Evolutionary conservation across 345 rosid genomes (phyloP).

Genomic region (Geranium rotundifolium): DNA sequence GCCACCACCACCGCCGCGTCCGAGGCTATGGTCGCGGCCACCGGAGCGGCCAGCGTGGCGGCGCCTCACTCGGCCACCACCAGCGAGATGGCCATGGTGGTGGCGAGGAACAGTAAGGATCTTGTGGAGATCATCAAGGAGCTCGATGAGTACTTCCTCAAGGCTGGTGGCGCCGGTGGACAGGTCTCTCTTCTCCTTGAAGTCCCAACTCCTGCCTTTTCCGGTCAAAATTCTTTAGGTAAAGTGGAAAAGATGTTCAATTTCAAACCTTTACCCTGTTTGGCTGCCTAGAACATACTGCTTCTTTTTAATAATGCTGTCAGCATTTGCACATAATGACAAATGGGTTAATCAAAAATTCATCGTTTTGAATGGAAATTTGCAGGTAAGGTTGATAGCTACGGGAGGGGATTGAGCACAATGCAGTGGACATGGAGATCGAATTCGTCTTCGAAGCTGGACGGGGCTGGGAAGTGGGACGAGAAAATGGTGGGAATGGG

Average conservation of each 20-base stretch:
- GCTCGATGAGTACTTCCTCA: constrained; percentile 80
- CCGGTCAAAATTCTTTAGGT: constrained; percentile 53
- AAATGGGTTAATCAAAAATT: too few species aligned
- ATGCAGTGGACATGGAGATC: constrained; percentile 65
- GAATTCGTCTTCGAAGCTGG: constrained; percentile 34
- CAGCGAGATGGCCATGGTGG: constrained; percentile 69
- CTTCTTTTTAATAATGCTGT: too few species aligned
- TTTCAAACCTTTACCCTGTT: too few species aligned
- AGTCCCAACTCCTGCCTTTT: constrained; percentile 38
- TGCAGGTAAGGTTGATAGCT: constrained; percentile 43
- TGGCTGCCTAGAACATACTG: too few species aligned
- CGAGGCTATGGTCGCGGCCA: constrained; percentile 24
- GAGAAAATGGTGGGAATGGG: constrained; percentile 12
- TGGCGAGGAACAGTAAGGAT: constrained; percentile 70
- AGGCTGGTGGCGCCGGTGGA: constrained; percentile 67
- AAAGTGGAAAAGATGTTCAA: too few species aligned
- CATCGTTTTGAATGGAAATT: constrained; percentile 3
- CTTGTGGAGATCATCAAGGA: constrained; percentile 77
- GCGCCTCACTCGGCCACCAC: constrained; percentile 49
- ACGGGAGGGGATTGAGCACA: constrained; percentile 48
- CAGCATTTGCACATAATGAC: too few species aligned
- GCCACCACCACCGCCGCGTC: constrained; percentile 22
- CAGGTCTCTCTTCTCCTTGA: constrained; percentile 60
- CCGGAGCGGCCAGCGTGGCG: constrained; percentile 6
- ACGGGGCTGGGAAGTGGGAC: constrained; percentile 30